phyloP scores from a whole-genome alignment of 345 rosid genomes.

The rapeseed (Brassica napus) region DNA sequence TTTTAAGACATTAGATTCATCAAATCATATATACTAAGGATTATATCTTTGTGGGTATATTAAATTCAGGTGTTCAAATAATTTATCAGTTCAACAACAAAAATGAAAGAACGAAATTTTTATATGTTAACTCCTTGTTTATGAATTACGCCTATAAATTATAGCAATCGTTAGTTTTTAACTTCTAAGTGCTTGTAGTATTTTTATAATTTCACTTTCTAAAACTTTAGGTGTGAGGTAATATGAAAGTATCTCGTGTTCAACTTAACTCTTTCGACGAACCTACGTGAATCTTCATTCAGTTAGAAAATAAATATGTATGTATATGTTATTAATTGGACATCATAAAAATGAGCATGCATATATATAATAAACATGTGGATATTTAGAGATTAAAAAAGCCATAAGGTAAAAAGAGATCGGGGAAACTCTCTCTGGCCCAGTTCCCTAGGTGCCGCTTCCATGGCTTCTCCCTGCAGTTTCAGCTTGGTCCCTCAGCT shows the following conservation, averaged over 20 bases:
- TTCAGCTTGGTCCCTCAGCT: too few relatives aligned
- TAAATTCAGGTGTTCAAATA: neutral
- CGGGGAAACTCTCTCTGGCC: too few relatives aligned
- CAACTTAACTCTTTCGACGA: neutral
- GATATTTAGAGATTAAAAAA: neutral
- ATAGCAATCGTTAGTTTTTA: neutral
- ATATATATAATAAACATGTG: neutral
- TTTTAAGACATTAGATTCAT: neutral
- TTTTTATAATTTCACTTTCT: neutral
- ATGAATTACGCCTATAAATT: neutral
- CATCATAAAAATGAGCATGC: neutral
- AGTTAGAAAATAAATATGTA: neutral
- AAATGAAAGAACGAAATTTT: neutral
- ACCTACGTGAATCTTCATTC: neutral
- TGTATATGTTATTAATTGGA: neutral
- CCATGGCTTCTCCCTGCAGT: too few relatives aligned
- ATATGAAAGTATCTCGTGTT: neutral
- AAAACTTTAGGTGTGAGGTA: neutral
- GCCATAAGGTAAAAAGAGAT: too few relatives aligned
- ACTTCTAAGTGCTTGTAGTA: neutral
- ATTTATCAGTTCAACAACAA: neutral
- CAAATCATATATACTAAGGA: neutral
- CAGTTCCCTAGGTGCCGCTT: too few relatives aligned
- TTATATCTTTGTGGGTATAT: neutral
- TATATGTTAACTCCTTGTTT: neutral